These are phyloP conservation scores for Exserohilum rostratum DNA, from an alignment of 2,329 filamentous ascomycete species.

Conservation along the genomic window DNA sequence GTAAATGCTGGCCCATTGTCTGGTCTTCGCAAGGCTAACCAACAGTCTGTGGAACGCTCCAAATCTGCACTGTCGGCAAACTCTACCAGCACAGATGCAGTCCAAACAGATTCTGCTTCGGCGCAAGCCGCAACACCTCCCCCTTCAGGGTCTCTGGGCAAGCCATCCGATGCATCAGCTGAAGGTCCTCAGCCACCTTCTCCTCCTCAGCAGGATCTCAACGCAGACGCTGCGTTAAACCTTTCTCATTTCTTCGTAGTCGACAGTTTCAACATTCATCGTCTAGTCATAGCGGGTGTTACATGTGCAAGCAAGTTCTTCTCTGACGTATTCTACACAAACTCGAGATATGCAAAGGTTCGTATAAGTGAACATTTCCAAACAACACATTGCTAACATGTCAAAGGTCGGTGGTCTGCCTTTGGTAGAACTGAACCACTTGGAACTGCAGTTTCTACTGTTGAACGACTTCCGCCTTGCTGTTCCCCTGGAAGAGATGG, in stretches of 20 bases:
- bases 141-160: slow-evolving; percentile 56
- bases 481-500: slow-evolving; percentile 91
- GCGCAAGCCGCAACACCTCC: slow-evolving; percentile 57
- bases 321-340: slow-evolving; percentile 98
- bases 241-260: slow-evolving; percentile 85
- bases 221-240: slow-evolving; percentile 55
- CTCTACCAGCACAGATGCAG: slow-evolving; percentile 33
- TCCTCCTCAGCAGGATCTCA: slow-evolving; percentile 48
- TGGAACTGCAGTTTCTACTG: slow-evolving; percentile 93
- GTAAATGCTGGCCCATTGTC: slow-evolving; percentile 83
- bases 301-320: slow-evolving; percentile 99
- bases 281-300: slow-evolving; percentile 93
- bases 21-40: slow-evolving; percentile 62
- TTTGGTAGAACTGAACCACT: slow-evolving; percentile 88
- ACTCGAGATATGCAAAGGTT: slow-evolving; percentile 99
- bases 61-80: slow-evolving; percentile 38
- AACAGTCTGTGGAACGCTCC: slow-evolving; percentile 50
- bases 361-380: slow-evolving; percentile 31
- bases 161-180: slow-evolving; percentile 39
- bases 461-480: slow-evolving; percentile 95
- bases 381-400: slow-evolving; percentile 13
- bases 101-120: slow-evolving; percentile 33
- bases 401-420: slow-evolving; percentile 91
- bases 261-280: slow-evolving; percentile 98
- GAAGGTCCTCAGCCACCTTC: slow-evolving; percentile 45